Evolutionary conservation across 306 rosid species (phyloP), one percentile per base, ranked within the genome.

Genomic region (Chamaecrista fasciculata): DNA sequence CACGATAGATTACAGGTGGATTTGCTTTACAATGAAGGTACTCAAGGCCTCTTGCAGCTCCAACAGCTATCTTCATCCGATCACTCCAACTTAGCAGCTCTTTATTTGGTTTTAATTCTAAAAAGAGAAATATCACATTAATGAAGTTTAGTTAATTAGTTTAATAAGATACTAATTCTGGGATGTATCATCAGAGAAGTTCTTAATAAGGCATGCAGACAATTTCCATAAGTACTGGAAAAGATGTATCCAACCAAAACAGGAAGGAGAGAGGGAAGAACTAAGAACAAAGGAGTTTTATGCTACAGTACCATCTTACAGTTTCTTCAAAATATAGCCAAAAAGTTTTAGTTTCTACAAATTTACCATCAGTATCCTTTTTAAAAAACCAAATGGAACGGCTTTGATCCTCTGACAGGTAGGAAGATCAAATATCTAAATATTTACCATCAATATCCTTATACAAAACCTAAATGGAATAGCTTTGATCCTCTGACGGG

Each of bases 1-100:
- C 99, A 4, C 97, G 87, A 66, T 95, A 91, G 60, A 95, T 95
- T 51, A 95, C 97, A 26, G 99, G 97, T 2, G 97, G 97, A 69
- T 85, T 87, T 24, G 99, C 96, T 85, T 80, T 88, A 78, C 94
- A 83, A 61, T 94, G 98, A 78, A 90, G 97, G 84, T 94, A 90
- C 79, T 94, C 97, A 0, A 94, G 86, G 55, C 98, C 98, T 42
- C 84, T 86, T 4, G 98, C 98, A 46, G 97, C 87, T 66, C 92
- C 90, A 42, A 82, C 85, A 69, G 98, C 98, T 76, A 94, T 83
- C 83, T 86, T 94, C 70, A 94, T 90, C 60, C 98, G 95, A 46
- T 80, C 40, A 51, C 73, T 71, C 97, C 98, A 93, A 81, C 85
- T 85, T 52, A 93, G 77, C 15, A 86, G 91, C 62, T 83, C 81